Evolutionary conservation across 768 basidiomycete genomes (phyloP).

Genomic region (Myochromella boudieri): DNA sequence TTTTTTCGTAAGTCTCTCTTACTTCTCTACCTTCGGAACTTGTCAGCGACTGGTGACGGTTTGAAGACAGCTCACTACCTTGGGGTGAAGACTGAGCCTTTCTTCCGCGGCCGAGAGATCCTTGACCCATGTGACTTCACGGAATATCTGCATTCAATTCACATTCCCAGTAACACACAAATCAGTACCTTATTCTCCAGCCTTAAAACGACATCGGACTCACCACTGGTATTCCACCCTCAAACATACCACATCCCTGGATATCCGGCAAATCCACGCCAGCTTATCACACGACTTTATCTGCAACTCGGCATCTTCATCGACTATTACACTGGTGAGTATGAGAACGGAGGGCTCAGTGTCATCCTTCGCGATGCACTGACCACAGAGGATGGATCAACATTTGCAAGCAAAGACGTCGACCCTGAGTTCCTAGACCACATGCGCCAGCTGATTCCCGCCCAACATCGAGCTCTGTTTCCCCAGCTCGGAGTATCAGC

Average conservation of each 20-base stretch:
- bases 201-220: constrained; percentile 35
- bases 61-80: constrained; percentile 52
- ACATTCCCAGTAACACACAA: constrained; percentile 1
- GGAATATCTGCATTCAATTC: constrained; percentile 47
- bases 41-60: neutral
- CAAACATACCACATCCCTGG: constrained; percentile 48
- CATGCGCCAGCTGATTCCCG: constrained; percentile 23
- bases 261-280: constrained; percentile 62
- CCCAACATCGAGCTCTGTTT: constrained; percentile 34
- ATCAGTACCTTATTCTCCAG: constrained; percentile 10
- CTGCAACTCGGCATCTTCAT: constrained; percentile 56
- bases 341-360: constrained; percentile 47
- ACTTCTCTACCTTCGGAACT: neutral
- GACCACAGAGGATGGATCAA: neutral
- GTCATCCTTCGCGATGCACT: constrained; percentile 31
- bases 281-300: constrained; percentile 56
- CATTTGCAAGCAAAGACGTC: neutral
- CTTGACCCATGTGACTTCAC: constrained; percentile 47
- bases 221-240: constrained; percentile 46
- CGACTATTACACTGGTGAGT: constrained; percentile 57
- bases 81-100: constrained; percentile 43
- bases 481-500: constrained; percentile 40
- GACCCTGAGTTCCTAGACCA: constrained; percentile 7
- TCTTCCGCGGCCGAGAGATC: constrained; percentile 56
- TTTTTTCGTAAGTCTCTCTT: constrained; percentile 38